Percentiles rank a stretch among this genome's conserved stretches.
Conservation (phyloP, 225 moss, liverwort and hornwort genomes). For the Physcomitrellopsis africana region DNA sequence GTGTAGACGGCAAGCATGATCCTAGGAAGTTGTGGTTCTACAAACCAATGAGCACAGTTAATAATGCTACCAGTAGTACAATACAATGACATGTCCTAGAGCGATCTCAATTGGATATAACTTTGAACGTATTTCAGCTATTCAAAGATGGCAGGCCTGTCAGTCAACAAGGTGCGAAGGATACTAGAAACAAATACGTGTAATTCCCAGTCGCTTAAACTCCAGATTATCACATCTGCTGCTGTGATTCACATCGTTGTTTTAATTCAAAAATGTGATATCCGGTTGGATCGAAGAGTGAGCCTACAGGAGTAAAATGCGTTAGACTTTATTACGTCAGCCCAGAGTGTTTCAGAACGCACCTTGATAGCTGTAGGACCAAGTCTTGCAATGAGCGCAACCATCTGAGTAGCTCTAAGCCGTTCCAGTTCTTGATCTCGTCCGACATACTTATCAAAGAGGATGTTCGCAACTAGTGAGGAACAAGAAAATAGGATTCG, state of each 20-base stretch:
- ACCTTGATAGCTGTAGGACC: conserved; percentile 96
- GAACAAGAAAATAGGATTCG: conserved; percentile 71
- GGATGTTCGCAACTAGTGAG: conserved; percentile 59
- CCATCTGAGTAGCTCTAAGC: conserved; percentile 71
- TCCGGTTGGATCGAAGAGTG: conserved; percentile 4
- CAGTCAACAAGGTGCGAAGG: background rate
- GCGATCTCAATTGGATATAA: background rate
- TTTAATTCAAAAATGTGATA: conserved; percentile 9
- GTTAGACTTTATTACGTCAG: background rate
- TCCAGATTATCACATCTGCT: conserved; percentile 7
- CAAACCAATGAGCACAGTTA: background rate
- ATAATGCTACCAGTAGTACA: background rate
- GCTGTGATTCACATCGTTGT: conserved; percentile 2
- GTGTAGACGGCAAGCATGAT: background rate
- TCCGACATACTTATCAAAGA: conserved; percentile 63
- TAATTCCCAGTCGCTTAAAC: conserved; percentile 6
- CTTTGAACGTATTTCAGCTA: background rate
- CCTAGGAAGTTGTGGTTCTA: background rate
- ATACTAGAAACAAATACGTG: background rate
- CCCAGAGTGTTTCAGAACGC: conserved; percentile 17
- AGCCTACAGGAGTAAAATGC: background rate
- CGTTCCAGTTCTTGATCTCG: conserved; percentile 56
- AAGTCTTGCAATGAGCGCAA: conserved; percentile 77
- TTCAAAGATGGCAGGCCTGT: background rate
- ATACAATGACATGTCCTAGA: background rate